Conservation (phyloP, 495 filamentous ascomycete genomes). For the Endocarpon pusillum region DNA sequence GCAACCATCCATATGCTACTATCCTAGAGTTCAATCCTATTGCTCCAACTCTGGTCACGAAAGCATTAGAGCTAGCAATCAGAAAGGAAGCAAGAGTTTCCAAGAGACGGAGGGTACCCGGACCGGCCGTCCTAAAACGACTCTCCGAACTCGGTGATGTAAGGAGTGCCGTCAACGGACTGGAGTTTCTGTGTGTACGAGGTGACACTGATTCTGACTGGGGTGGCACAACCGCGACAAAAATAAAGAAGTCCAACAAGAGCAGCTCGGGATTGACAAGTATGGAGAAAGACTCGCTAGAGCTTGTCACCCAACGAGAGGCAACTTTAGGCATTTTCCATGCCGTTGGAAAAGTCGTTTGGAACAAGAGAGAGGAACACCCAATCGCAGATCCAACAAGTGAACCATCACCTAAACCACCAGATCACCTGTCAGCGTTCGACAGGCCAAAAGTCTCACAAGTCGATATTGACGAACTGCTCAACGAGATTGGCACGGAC, state of each 20-base stretch:
- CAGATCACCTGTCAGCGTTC: constrained; percentile 43
- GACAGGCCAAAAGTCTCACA: constrained; percentile 48
- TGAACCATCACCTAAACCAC: constrained; percentile 30
- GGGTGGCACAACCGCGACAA: constrained; percentile 42
- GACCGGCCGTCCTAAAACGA: constrained; percentile 51
- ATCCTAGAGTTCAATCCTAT: constrained; percentile 85
- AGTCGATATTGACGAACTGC: constrained; percentile 53
- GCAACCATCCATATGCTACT: constrained; percentile 54
- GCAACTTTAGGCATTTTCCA: constrained; percentile 85
- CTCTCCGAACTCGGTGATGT: constrained; percentile 79
- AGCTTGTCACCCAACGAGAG: constrained; percentile 68
- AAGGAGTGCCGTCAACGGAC: constrained; percentile 69
- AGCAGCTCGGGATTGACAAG: constrained; percentile 41
- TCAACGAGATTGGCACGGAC: constrained; percentile 83
- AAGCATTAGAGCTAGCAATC: constrained; percentile 63
- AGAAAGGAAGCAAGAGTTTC: constrained; percentile 63
- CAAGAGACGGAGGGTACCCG: constrained; percentile 46
- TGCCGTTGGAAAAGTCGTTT: constrained; percentile 83
- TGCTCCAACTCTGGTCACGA: constrained; percentile 69
- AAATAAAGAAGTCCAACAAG: constrained; percentile 40
- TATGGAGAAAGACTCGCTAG: constrained; percentile 53
- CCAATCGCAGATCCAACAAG: constrained; percentile 9
- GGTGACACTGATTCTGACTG: constrained; percentile 47
- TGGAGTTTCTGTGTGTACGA: constrained; percentile 80
- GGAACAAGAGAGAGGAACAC: constrained; percentile 62